Evolutionary conservation across 73 alveolate species (phyloP), one percentile per base, ranked within the genome.

Genomic region (Durusdinium trenchii): DNA sequence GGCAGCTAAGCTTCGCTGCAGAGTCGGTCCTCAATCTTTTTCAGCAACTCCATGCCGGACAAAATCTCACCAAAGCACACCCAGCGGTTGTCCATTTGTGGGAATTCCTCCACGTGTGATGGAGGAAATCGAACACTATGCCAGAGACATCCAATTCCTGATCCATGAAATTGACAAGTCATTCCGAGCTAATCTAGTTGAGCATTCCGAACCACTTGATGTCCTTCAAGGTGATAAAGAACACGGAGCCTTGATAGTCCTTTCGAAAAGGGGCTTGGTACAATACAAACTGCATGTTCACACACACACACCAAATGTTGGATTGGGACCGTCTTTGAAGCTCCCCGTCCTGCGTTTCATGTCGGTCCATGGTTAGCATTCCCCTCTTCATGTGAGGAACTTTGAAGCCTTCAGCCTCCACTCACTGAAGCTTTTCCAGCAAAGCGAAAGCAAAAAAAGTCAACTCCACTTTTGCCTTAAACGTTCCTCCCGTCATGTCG

Each of bases 361-460:
- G 89, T n/a, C 98, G 87, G 87, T 91, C 98, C 98, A 91, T 91
- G 78, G 98, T 76, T 57, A 91, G 87, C 98, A 91, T 91, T 12
- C 98, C 98, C 35, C 82, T 76, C 61, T 69, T 67, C 98, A 67
- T 91, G 89, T 75, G 89, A 48, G 98, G 87, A 40, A 91, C 98
- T 36, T 91, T 91, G 87, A 91, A 91, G 89, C 89, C 85, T 28
- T 91, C 98, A 18, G 89, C 89, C 98, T 91, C 46, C 36, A 64
- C 36, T 3, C 40, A 7, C 48, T 20, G 51, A 12, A 81, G 69
- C 28, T 64, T 9, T 26, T 0, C 18, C 81, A 32, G 81, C 43
- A 9, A 54, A 12, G 64, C 64, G 64, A 67, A 40, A 45, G 40
- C 48, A 16, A 47, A 42, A 36, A 73, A 73, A 10, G 84, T 32